A percentile compares a stretch with the other conserved stretches of the same genome.
These are phyloP conservation scores for Pyricularia sp. DNA, from an alignment of 2,329 filamentous ascomycete genomes.

Conservation along the genomic window DNA sequence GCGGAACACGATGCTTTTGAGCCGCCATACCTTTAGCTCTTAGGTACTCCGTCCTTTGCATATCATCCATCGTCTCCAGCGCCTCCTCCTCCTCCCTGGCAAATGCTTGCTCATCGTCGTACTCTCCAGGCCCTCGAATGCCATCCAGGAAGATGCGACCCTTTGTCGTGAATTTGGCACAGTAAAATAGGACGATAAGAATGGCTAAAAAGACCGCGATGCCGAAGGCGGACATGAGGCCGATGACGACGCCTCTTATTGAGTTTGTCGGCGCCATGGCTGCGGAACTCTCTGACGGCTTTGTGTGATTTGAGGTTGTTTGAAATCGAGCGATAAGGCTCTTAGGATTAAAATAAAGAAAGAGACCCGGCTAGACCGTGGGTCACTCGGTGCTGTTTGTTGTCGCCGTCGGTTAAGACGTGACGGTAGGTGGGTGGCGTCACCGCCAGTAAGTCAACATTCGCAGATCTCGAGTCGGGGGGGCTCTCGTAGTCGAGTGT, in stretches of 20 bases:
- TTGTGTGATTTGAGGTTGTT: background rate
- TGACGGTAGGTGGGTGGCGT: constrained; percentile 11
- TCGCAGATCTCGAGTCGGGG: background rate
- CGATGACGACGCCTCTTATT: constrained; percentile 79
- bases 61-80: constrained; percentile 89
- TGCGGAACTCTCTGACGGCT: constrained; percentile 12
- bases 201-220: constrained; percentile 78
- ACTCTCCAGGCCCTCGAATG: constrained; percentile 88
- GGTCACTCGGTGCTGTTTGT: background rate
- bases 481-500: background rate
- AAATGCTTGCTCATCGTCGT: constrained; percentile 95
- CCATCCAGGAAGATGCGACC: constrained; percentile 90
- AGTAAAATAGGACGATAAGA: constrained; percentile 75
- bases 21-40: constrained; percentile 74
- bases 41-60: constrained; percentile 81
- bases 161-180: constrained; percentile 81
- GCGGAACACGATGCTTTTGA: background rate
- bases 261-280: constrained; percentile 22
- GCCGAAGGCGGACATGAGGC: constrained; percentile 86
- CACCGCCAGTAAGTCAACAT: constrained; percentile 9
- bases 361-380: background rate
- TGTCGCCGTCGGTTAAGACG: background rate
- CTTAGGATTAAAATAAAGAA: background rate
- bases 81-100: constrained; percentile 90
- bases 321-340: background rate